Percentiles rank a stretch among this genome's conserved stretches.
phyloP scores from a whole-genome alignment of 176 grass and related monocot genomes.

The Rhynchospora tenuis region DNA sequence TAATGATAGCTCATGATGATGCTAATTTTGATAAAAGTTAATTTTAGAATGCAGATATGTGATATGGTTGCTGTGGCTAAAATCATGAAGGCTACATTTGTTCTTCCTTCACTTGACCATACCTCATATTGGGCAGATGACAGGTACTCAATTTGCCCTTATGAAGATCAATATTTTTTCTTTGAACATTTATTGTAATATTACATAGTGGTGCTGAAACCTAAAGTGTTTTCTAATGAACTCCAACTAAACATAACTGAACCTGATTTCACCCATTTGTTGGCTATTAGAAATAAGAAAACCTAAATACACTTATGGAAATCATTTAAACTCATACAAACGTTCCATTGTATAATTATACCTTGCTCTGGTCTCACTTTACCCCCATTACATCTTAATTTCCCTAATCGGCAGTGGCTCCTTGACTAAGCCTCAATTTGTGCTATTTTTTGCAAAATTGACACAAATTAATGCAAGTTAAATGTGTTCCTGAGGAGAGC shows the following conservation, averaged over 20 bases:
- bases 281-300: too few species aligned
- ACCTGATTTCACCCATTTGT: background rate
- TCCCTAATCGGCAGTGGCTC: background rate
- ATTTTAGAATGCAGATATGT: constrained; percentile 75
- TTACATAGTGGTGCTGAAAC: background rate
- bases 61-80: constrained; percentile 99
- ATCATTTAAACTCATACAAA: background rate
- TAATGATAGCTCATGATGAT: background rate
- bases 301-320: background rate
- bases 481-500: background rate
- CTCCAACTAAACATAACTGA: background rate
- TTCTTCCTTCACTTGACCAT: constrained; percentile 98
- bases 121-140: constrained; percentile 98
- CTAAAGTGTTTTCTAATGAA: background rate
- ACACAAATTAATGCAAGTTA: background rate
- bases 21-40: constrained; percentile 16
- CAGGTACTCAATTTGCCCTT: constrained; percentile 38
- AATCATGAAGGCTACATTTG: constrained; percentile 86
- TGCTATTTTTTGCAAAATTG: background rate
- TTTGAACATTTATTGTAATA: background rate
- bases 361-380: background rate
- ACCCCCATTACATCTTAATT: background rate
- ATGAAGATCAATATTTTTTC: background rate
- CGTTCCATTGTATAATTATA: background rate
- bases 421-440: background rate